These are phyloP conservation scores for Phyllosticta citribraziliensis DNA, from an alignment of 2,329 filamentous ascomycete genomes.

Conservation along the genomic window DNA sequence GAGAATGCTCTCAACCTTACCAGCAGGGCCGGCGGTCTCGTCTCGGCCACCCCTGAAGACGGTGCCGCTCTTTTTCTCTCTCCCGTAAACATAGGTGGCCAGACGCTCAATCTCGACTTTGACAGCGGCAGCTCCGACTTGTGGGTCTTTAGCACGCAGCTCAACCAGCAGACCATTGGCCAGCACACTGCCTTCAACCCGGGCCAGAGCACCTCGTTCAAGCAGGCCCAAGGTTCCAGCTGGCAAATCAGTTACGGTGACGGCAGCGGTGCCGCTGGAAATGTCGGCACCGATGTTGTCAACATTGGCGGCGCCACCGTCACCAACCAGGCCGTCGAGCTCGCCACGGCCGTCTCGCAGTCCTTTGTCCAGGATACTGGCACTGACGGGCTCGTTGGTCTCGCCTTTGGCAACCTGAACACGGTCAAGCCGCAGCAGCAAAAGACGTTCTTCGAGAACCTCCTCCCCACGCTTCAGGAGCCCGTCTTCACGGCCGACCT, in stretches of 20 bases:
- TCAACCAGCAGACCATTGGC: conserved; percentile 35
- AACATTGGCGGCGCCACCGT: conserved; percentile 56
- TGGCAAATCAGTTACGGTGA: conserved; percentile 64
- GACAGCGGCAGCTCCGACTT: conserved; percentile 6
- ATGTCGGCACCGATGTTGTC: conserved; percentile 59
- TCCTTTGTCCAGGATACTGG: conserved; percentile 50
- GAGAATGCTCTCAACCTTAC: conserved; percentile 30
- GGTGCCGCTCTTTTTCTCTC: conserved; percentile 62
- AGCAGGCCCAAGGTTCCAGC: conserved; percentile 38
- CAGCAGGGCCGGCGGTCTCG: conserved; percentile 36
- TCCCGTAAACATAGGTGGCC: conserved; percentile 59
- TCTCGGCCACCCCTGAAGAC: conserved; percentile 53
- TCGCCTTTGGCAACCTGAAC: conserved; percentile 12
- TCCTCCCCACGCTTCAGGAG: conserved; percentile 48
- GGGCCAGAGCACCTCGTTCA: conserved; percentile 42
- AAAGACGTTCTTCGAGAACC: conserved; percentile 67
- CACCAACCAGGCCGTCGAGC: conserved; percentile 54
- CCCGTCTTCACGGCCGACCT: conserved; percentile 65
- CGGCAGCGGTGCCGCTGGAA: conserved; percentile 51
- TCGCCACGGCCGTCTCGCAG: conserved; percentile 50
- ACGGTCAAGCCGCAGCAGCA: conserved; percentile 49
- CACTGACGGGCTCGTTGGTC: conserved; percentile 58
- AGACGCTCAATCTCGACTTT: conserved; percentile 59
- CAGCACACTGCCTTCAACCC: conserved; percentile 50
- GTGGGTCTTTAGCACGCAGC: conserved; percentile 59